Conservation (phyloP, 2,329 filamentous ascomycete genomes). For the Penicillium italicum region DNA sequence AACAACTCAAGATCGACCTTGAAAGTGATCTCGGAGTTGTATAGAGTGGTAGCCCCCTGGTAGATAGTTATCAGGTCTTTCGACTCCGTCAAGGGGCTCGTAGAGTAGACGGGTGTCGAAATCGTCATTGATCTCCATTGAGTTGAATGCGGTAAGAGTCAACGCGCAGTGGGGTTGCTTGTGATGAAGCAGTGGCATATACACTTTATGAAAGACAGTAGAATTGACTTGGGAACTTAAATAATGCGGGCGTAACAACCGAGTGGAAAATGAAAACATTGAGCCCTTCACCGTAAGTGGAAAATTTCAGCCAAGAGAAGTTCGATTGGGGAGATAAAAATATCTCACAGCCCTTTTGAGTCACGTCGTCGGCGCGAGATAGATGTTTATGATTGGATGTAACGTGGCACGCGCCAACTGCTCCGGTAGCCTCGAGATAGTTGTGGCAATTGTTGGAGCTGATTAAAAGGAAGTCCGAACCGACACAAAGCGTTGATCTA, state of each 20-base stretch:
- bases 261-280: too few species aligned
- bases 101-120: conserved; percentile 10
- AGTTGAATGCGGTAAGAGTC: conserved; percentile 9
- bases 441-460: too few species aligned
- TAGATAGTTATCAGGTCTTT: conserved; percentile 22
- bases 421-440: too few species aligned
- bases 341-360: too few species aligned
- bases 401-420: too few species aligned
- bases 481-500: too few species aligned
- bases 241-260: conserved; percentile 4
- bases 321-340: too few species aligned
- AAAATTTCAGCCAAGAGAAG: too few species aligned
- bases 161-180: conserved; percentile 9
- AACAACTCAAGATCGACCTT: conserved; percentile 35
- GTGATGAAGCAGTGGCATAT: conserved; percentile 8
- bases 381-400: too few species aligned
- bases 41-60: conserved; percentile 29
- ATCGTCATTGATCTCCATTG: conserved; percentile 10
- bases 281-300: too few species aligned
- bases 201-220: conserved; percentile 5
- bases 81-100: conserved; percentile 16
- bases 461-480: too few species aligned
- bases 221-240: not conserved
- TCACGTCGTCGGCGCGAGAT: too few species aligned
- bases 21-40: conserved; percentile 27